Conservation (phyloP, 2,329 filamentous ascomycete species). For the Penicillium crustosum region DNA sequence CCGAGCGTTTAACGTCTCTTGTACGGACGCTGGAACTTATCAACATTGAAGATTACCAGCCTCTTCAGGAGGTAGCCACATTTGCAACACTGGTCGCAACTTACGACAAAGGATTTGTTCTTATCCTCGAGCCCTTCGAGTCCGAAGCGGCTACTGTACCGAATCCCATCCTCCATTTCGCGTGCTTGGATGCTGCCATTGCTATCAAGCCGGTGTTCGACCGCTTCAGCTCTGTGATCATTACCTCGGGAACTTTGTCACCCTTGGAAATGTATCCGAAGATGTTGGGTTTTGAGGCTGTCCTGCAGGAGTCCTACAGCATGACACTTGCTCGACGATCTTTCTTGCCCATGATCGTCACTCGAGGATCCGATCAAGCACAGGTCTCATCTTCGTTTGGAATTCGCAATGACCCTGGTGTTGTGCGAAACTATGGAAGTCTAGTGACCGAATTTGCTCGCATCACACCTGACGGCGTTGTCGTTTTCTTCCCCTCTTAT, state of each 20-base stretch:
- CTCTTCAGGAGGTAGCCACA: constrained; percentile 93
- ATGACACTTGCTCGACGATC: constrained; percentile 94
- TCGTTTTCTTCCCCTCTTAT: constrained; percentile 99
- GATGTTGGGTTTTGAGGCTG: constrained; percentile 90
- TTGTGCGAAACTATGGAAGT: constrained; percentile 95
- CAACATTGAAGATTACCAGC: constrained; percentile 97
- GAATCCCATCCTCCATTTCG: constrained; percentile 95
- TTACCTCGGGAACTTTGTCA: constrained; percentile 95
- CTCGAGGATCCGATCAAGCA: constrained; percentile 88
- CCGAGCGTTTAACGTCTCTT: constrained; percentile 88
- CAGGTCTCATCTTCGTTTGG: constrained; percentile 92
- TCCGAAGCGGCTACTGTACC: constrained; percentile 93
- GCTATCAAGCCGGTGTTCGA: constrained; percentile 98
- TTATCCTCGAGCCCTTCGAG: constrained; percentile 97
- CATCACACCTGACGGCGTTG: constrained; percentile 92
- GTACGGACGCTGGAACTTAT: constrained; percentile 93
- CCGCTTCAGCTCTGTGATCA: constrained; percentile 95
- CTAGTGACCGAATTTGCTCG: constrained; percentile 93
- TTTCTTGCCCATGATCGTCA: constrained; percentile 98
- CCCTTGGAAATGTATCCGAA: constrained; percentile 98
- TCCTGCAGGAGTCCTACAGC: constrained; percentile 93
- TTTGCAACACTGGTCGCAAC: constrained; percentile 95
- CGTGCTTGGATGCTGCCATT: constrained; percentile 93
- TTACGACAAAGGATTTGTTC: constrained; percentile 91
- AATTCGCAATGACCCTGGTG: constrained; percentile 89